A percentile compares a stretch with the other conserved stretches of the same genome.
Conservation (phyloP, 371 early-diverging fungal genomes). For the Mortierella sp. region DNA sequence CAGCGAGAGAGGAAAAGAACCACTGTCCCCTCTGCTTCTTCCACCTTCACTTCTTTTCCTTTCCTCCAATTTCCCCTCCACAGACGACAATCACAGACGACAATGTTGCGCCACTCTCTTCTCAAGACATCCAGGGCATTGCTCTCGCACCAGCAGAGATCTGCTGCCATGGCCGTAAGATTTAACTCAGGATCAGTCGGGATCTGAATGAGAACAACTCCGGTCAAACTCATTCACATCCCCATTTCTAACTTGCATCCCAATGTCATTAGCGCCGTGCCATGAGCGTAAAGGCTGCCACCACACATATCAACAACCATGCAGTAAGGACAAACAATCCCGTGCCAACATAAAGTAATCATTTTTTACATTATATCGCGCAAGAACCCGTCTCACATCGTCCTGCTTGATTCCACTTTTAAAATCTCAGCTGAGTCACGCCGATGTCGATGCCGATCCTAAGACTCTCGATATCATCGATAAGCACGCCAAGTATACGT, state of each 20-base stretch:
- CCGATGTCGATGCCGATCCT: constrained; percentile 59
- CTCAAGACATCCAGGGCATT: constrained; percentile 29
- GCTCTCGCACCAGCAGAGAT: constrained; percentile 34
- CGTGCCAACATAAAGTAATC: too few relatives aligned
- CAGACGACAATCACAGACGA: neutral
- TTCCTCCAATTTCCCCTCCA: neutral
- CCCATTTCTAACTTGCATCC: too few relatives aligned
- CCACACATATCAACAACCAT: constrained; percentile 24
- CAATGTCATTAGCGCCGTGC: constrained; percentile 53
- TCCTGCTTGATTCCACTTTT: constrained; percentile 1
- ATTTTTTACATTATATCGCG: neutral
- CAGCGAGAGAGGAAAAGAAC: too few relatives aligned
- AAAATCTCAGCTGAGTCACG: constrained; percentile 66
- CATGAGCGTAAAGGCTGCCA: constrained; percentile 32
- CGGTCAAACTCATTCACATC: neutral
- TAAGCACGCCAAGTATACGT: constrained; percentile 64
- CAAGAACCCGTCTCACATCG: neutral
- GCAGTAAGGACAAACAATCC: constrained; percentile 27
- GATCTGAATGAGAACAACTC: constrained; percentile 2
- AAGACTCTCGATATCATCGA: constrained; percentile 58
- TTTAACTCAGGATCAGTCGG: neutral
- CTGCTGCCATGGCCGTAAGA: constrained; percentile 44
- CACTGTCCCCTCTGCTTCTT: neutral
- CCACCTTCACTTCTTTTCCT: neutral
- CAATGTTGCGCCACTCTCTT: constrained; percentile 50